These are phyloP conservation scores for Acorus calamus DNA, from an alignment of 106 monocot genomes.

Conservation along the genomic window DNA sequence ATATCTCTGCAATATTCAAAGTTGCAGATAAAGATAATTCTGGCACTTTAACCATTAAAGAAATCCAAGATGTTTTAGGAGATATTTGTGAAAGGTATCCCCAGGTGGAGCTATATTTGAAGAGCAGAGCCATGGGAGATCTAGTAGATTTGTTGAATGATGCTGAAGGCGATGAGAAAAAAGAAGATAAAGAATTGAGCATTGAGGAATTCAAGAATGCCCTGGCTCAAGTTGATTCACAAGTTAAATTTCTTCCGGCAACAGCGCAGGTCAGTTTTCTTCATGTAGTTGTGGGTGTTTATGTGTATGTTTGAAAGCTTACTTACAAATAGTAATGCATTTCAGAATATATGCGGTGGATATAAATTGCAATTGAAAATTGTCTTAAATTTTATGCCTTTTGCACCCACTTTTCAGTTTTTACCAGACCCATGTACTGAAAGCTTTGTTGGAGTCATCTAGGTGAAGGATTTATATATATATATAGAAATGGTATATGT, in stretches of 20 bases:
- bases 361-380: no score
- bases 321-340: no score
- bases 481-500: no score
- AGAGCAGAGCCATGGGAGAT: slow-evolving; percentile 54
- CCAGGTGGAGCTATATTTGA: slow-evolving; percentile 66
- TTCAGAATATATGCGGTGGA: no score
- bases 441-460: no score
- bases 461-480: no score
- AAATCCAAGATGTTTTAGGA: slow-evolving; percentile 59
- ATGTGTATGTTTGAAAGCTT: no score
- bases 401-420: no score
- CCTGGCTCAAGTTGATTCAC: slow-evolving; percentile 62
- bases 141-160: slow-evolving; percentile 47
- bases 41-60: slow-evolving; percentile 56
- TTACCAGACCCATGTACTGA: no score
- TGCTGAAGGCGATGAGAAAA: slow-evolving; percentile 24
- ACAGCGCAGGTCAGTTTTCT: slow-evolving; percentile 66
- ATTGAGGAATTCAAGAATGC: slow-evolving; percentile 77
- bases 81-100: slow-evolving; percentile 67
- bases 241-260: slow-evolving; percentile 81
- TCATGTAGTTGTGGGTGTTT: no score
- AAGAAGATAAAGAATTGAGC: slow-evolving; percentile 41
- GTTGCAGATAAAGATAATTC: slow-evolving; percentile 70
- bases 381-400: no score
- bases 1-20: slow-evolving; percentile 49